Percentiles rank a stretch among this genome's conserved stretches.
Conservation (phyloP, 148 eudicot genomes). For the Cornus suecica region DNA sequence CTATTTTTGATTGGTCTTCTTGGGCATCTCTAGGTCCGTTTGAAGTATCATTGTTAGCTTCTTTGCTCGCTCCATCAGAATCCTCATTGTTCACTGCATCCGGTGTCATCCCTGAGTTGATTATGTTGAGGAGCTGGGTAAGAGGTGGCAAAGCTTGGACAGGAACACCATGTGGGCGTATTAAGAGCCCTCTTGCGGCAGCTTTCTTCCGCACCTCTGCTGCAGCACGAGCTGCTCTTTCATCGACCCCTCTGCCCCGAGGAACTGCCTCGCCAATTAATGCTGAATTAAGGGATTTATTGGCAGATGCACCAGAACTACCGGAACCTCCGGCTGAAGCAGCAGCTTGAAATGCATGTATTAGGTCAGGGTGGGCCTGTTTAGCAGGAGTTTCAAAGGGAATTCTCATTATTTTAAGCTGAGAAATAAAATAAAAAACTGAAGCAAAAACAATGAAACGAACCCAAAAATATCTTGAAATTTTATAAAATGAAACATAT, state of each 20-base stretch:
- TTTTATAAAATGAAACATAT: too few relatives aligned
- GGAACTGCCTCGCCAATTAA: constrained; percentile 44
- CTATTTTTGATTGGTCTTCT: constrained; percentile 15
- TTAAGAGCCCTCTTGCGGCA: constrained; percentile 58
- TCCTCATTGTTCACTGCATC: constrained; percentile 25
- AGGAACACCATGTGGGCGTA: constrained; percentile 56
- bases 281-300: constrained; percentile 38
- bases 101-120: constrained; percentile 40
- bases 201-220: constrained; percentile 78
- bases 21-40: constrained; percentile 15
- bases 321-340: constrained; percentile 52
- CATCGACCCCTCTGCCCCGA: constrained; percentile 77
- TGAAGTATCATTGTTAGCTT: constrained; percentile 21
- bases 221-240: constrained; percentile 79
- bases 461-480: background rate
- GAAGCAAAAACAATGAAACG: background rate
- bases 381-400: background rate
- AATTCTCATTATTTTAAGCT: background rate
- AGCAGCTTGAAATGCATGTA: constrained; percentile 71
- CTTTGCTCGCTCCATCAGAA: constrained; percentile 23
- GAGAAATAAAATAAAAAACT: background rate
- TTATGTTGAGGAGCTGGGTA: constrained; percentile 47
- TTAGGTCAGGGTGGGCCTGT: constrained; percentile 44
- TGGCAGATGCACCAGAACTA: constrained; percentile 26
- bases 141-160: constrained; percentile 53